These are phyloP conservation scores for Colletotrichum euphorbiae DNA, from an alignment of 2,329 filamentous ascomycete species.

Conservation along the genomic window DNA sequence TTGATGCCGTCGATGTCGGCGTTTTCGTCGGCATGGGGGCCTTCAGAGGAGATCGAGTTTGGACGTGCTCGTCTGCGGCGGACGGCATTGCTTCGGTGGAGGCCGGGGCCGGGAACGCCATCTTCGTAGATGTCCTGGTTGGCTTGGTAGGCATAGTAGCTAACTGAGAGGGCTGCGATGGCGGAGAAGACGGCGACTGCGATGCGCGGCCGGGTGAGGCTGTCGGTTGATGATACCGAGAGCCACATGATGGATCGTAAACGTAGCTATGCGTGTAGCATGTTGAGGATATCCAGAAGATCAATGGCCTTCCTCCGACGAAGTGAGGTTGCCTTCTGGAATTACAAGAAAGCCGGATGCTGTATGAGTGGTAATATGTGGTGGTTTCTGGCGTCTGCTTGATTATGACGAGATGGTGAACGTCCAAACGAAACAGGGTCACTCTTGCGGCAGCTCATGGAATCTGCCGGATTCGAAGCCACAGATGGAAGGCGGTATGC, in stretches of 20 bases:
- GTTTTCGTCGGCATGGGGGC: slow-evolving; percentile 60
- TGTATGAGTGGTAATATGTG: background rate
- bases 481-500: slow-evolving; percentile 17
- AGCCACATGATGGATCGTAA: slow-evolving; percentile 55
- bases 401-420: background rate
- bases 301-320: background rate
- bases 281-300: slow-evolving; percentile 4
- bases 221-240: slow-evolving; percentile 63
- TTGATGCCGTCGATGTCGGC: slow-evolving; percentile 46
- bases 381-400: background rate
- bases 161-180: slow-evolving; percentile 66
- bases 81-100: slow-evolving; percentile 77
- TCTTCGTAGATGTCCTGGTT: slow-evolving; percentile 40
- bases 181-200: slow-evolving; percentile 68
- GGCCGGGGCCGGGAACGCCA: slow-evolving; percentile 47
- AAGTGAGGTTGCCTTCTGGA: too few relatives aligned
- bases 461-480: slow-evolving; percentile 11
- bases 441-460: slow-evolving; percentile 25
- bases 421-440: slow-evolving; percentile 11
- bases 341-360: too few relatives aligned
- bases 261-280: slow-evolving; percentile 37
- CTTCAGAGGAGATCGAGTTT: slow-evolving; percentile 56
- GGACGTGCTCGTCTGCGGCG: slow-evolving; percentile 59
- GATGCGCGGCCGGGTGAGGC: slow-evolving; percentile 65
- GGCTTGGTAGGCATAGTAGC: slow-evolving; percentile 67